Evolutionary conservation across 2,329 filamentous ascomycete genomes (phyloP), one percentile per base, ranked within the genome.

Genomic region (Dactylellina cionopaga): DNA sequence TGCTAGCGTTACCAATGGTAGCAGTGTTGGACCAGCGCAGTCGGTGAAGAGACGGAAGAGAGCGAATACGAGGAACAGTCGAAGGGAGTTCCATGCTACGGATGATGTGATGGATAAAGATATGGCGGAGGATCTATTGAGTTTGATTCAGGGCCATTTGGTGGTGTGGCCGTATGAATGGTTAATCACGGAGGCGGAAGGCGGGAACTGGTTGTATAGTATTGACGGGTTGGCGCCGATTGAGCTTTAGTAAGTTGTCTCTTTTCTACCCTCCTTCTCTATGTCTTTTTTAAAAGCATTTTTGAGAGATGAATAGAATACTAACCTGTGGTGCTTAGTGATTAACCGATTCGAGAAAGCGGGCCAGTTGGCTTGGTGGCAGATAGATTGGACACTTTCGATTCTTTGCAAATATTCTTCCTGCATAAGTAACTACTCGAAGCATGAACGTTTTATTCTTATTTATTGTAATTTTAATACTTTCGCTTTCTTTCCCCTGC

Each of bases 101-200:
- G 93, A 96, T 74, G 92, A 96, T 55, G 83, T 97, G 75, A 84
- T 97, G 58, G 85, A 86, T 25, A 87, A 87, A 60, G 85, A 86
- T 4, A 91, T 96, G 75, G 91, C 92, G 0, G 93, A 96, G 79
- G 90, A 91, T 76, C 81, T 98, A 76, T 83, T 97, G 75, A 86
- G 87, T 74, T 82, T 95, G 82, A 86, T 95, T 24, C 94, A 98
- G 80, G 95, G 95, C 0, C 89, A 93, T 79, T 80, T 99, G 56
- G 93, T 99, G 24, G 83, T 92, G 75, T 99, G 96, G 84, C 95
- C 95, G 4, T 96, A 98, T 80, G 92, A 99, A 78, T 99, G 96
- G 92, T 86, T 96, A 59, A 87, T 90, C 77, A 90, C 89, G 63
- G 95, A 98, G 82, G 95, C 98, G 83, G 88, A 89, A 78, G 93